Base-by-base conservation (phyloP, 2,329 filamentous ascomycete species). In the Decorospora gaudefroyi region DNA sequence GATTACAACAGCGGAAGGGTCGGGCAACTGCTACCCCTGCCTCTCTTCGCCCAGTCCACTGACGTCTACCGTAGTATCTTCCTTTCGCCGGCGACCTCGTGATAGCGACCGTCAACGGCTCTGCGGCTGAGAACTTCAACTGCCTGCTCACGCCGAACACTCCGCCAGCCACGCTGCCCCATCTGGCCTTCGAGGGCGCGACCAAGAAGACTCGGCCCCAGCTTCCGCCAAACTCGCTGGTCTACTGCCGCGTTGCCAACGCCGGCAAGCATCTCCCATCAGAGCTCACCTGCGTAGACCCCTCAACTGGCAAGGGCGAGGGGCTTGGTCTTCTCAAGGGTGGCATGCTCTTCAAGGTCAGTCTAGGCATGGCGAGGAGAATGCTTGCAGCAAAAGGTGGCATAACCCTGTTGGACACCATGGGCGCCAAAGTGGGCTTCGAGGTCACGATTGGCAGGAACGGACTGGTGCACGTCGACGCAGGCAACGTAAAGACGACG, bases 391-490 rank as follows among this genome's bases (percentile, higher is more conserved):
- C 80, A 59, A 78, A 79, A 28, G 76, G 76, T 10, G 78, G 82
- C 3, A 71, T 96, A 6, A 80, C 84, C 3, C 79, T 96, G 17
- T 71, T 97, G 43, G 88, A 95, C 52, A 87, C 90, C 64, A 74
- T 97, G 10, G 91, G 86, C 3, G 84, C 85, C 45, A 92, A 89
- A 40, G 72, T 96, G 10, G 84, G 87, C 13, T 99, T 97, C 68
- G 93, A 99, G 76, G 88, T 95, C 47, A 92, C 92, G 0, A 88
- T 96, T 6, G 93, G 93, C 12, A 83, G 90, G 63, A 99, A 99
- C 70, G 93, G 93, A 27, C 86, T 83, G 68, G 81, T 97, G 15
- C 97, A 93, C 90, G 87, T 97, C 10, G 85, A 92, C 64, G 90
- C 87, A 55, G 87, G 86, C 18, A 86, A 78, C 50, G 74, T 86